Percentiles rank a stretch among this genome's conserved stretches.
Evolutionary conservation across 768 basidiomycete genomes (phyloP).

Genomic region (Pisolithus tinctorius): DNA sequence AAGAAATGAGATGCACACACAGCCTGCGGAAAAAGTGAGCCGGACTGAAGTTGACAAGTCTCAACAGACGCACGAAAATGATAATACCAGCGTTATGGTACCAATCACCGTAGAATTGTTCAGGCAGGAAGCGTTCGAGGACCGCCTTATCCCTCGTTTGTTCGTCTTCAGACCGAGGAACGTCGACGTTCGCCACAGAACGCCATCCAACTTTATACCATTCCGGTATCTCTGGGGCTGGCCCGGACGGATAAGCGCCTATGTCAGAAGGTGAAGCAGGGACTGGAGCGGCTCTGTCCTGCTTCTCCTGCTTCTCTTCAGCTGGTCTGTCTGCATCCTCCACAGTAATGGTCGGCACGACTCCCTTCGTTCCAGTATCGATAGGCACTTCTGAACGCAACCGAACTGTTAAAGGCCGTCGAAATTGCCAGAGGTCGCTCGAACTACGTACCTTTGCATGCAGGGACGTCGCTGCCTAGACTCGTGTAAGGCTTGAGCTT

Average conservation of each 20-base stretch:
- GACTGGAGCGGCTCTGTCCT: constrained; percentile 10
- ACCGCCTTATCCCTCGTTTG: constrained; percentile 62
- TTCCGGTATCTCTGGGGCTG: constrained; percentile 58
- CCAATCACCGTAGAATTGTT: constrained; percentile 83
- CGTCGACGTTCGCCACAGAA: constrained; percentile 58
- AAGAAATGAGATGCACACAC: constrained; percentile 80
- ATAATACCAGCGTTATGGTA: constrained; percentile 85
- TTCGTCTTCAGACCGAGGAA: constrained; percentile 45
- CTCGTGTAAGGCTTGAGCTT: constrained; percentile 38
- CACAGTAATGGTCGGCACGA: constrained; percentile 69
- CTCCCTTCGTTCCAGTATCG: constrained; percentile 36
- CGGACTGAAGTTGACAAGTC: constrained; percentile 3
- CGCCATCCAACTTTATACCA: constrained; percentile 90
- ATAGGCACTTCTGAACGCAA: constrained; percentile 34
- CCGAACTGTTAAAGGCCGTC: neutral
- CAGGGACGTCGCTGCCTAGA: constrained; percentile 10
- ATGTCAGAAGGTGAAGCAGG: constrained; percentile 35
- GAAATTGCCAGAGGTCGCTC: constrained; percentile 7
- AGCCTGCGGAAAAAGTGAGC: constrained; percentile 41
- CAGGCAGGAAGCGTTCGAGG: constrained; percentile 60
- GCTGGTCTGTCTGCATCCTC: constrained; percentile 42
- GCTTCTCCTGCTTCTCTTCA: constrained; percentile 12
- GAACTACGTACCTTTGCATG: constrained; percentile 26
- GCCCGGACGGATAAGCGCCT: constrained; percentile 45
- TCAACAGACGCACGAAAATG: constrained; percentile 54